These are phyloP conservation scores for Taphrina flavorubra DNA, from an alignment of 1,139 yeast species.

Conservation along the genomic window DNA sequence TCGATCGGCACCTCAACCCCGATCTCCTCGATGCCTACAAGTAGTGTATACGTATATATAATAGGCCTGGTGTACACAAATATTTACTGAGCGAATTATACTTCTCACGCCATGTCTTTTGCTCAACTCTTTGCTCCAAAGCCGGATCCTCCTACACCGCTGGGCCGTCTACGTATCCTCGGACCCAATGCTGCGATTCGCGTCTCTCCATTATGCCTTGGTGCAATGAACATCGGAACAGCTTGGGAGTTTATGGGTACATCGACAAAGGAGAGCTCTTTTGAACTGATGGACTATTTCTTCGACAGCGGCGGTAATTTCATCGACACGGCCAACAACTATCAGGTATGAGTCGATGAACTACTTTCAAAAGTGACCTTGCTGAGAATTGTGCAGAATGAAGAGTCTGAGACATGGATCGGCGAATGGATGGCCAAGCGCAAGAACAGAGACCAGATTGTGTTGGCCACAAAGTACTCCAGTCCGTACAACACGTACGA, in stretches of 20 bases:
- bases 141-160: slow-evolving; percentile 45
- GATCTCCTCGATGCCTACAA: too few species aligned
- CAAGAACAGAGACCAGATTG: slow-evolving; percentile 45
- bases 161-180: slow-evolving; percentile 45
- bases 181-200: slow-evolving; percentile 48
- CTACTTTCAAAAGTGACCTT: background rate
- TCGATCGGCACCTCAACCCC: too few species aligned
- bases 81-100: too few species aligned
- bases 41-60: too few species aligned
- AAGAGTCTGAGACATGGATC: slow-evolving; percentile 41
- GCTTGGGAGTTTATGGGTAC: slow-evolving; percentile 47
- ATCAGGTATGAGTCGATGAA: slow-evolving; percentile 44
- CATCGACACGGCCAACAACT: slow-evolving; percentile 49
- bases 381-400: background rate
- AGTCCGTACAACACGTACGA: slow-evolving; percentile 41
- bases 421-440: slow-evolving; percentile 47
- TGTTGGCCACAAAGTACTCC: slow-evolving; percentile 47
- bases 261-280: slow-evolving; percentile 46
- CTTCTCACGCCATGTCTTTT: background rate
- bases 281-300: slow-evolving; percentile 47
- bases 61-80: too few species aligned
- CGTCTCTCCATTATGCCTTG: slow-evolving; percentile 49
- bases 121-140: slow-evolving; percentile 41
- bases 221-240: slow-evolving; percentile 49
- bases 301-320: slow-evolving; percentile 48